Conservation (phyloP, 495 filamentous ascomycete genomes). For the Podospora fimiseda region DNA sequence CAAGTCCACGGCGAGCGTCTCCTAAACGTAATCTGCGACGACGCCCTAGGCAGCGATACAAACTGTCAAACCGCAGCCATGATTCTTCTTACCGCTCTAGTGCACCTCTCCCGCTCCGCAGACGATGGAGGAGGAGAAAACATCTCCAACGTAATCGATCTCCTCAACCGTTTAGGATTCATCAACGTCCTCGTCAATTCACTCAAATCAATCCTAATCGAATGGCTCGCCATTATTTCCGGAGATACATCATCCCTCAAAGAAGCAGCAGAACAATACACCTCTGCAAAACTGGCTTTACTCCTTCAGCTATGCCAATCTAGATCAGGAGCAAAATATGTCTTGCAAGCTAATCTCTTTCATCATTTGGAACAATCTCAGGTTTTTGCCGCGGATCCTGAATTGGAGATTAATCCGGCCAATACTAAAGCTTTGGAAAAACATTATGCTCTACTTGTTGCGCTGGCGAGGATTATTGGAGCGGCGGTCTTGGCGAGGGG, state of each 20-base stretch:
- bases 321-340: slow-evolving; percentile 66
- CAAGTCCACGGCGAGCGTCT: slow-evolving; percentile 69
- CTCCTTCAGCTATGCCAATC: slow-evolving; percentile 81
- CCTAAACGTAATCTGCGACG: slow-evolving; percentile 83
- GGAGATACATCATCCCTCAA: slow-evolving; percentile 2
- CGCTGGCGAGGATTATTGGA: slow-evolving; percentile 75
- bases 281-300: slow-evolving; percentile 70
- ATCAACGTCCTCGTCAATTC: slow-evolving; percentile 81
- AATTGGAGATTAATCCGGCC: slow-evolving; percentile 48
- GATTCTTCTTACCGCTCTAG: slow-evolving; percentile 62
- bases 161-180: slow-evolving; percentile 80
- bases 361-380: slow-evolving; percentile 67
- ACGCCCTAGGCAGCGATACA: slow-evolving; percentile 79
- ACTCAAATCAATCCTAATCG: slow-evolving; percentile 62
- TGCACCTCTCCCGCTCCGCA: slow-evolving; percentile 53
- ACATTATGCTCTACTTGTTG: slow-evolving; percentile 77
- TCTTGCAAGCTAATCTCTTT: slow-evolving; percentile 88
- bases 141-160: slow-evolving; percentile 66
- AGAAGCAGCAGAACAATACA: slow-evolving; percentile 45
- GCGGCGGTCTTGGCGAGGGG: slow-evolving; percentile 73
- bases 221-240: slow-evolving; percentile 37
- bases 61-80: slow-evolving; percentile 76
- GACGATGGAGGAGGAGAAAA: no score
- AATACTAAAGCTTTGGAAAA: slow-evolving; percentile 64
- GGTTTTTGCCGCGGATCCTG: slow-evolving; percentile 85